Base-by-base conservation (phyloP, 2,329 filamentous ascomycete genomes). In the Emericellopsis atlantica region DNA sequence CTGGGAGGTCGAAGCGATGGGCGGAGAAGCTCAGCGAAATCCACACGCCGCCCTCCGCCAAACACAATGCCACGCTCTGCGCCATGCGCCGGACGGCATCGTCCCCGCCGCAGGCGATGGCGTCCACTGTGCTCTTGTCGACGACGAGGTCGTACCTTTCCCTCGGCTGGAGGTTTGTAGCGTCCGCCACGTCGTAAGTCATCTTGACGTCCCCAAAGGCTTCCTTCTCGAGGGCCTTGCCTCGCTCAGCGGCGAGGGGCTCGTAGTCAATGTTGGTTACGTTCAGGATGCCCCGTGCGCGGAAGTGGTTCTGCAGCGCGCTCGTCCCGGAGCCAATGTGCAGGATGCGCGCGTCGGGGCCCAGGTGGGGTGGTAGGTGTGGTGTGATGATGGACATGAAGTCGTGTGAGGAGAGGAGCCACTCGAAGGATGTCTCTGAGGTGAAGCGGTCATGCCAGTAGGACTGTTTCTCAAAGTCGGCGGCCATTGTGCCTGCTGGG, bases 181-280 rank as follows among this genome's bases (percentile, higher is more conserved):
- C 66, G 43, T 72, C 67, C 4, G 61, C 65, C 2, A 69, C 61
- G 5, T 51, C 46, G 42, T 72, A 72, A 21, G 52, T 51, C 57
- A 62, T 67, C 14, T 43, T 45, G 4, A 70, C 58, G 42, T 70
- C 59, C 15, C 66, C 64, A 45, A 72, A 72, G 2, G 49, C 54
- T 6, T 47, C 39, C 22, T 48, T 38, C 46, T 72, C 68, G 3
- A 65, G 53, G 24, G 59, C 48, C 4, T 55, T 58, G 1, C 67
- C 67, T 23, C 65, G 60, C 18, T 64, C 56, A 8, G 65, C 51
- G 6, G 69, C 69, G 6, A 68, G 54, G 5, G 67, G 67, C 48
- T 71, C 68, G 45, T 66, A 72, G 51, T 72, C 69, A 44, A 69
- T 51, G 44, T 72, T 72, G 6, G 64, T 66, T 15, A 72, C 54